Base-by-base conservation (phyloP, 2,329 filamentous ascomycete species). In the Trichoderma endophyticum region DNA sequence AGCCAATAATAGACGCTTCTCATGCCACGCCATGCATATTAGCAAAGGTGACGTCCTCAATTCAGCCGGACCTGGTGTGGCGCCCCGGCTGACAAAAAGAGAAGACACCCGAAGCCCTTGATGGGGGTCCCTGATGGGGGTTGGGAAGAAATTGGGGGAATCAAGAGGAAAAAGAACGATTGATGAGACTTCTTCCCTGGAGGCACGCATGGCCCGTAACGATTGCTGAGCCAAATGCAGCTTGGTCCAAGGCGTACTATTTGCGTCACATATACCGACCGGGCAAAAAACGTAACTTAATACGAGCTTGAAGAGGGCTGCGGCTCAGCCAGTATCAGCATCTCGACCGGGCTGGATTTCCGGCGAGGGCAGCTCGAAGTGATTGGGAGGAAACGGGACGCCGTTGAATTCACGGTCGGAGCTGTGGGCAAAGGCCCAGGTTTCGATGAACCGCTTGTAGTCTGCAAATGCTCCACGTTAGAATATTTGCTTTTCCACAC, bases 311-410 rank as follows among this genome's bases (percentile, higher is more conserved):
- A 18, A n/a, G 15, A 15, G 24, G 14, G 15, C 36, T 11, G 3
- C 15, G 21, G 66, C 39, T 71, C 70, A 71, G 54, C 63, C 72
- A 18, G 39, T 36, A 26, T 59, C 59, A 12, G 48, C 18, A 39
- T 30, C 32, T 32, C 77, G 75, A 9, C 77, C 77, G 59, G 83
- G 78, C 34, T 78, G 77, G n/a, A 86, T 82, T 68, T 85, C 81
- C 15, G 84, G 84, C 51, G 85, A 85, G 6, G 84, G 83, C 11
- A 86, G 76, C 76, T 86, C 84, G 70, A 85, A 81, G 62, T 82
- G 83, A 74, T 84, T 82, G 6, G 80, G 79, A 4, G 84, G 84
- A 69, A 85, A 85, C 1, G 84, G 80, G 30, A 85, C 81, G 8
- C 82, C 83, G 28, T 82, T 79, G 71, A 85, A 86, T 67, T 85